These are phyloP conservation scores for Monosporascus sp. DNA, from an alignment of 2,329 filamentous ascomycete species.

Conservation along the genomic window DNA sequence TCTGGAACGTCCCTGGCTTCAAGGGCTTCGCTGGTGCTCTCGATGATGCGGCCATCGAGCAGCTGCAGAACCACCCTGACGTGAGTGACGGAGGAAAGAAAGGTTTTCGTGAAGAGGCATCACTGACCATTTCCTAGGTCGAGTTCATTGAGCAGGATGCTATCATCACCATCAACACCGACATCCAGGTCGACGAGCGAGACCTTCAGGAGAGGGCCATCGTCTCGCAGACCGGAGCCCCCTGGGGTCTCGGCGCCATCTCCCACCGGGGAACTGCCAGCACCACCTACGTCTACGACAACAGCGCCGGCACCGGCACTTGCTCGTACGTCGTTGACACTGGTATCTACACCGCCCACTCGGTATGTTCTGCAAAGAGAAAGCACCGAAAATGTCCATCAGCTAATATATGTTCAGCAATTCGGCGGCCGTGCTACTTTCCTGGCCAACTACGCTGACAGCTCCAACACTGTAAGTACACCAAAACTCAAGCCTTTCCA, in stretches of 20 bases:
- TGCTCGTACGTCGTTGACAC: conserved; percentile 52
- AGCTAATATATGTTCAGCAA: conserved; percentile 20
- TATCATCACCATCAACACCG: conserved; percentile 23
- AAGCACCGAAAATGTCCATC: background rate
- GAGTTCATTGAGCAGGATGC: conserved; percentile 30
- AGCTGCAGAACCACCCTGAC: conserved; percentile 32
- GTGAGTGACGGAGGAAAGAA: conserved; percentile 22
- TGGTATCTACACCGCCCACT: conserved; percentile 42
- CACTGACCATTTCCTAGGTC: conserved; percentile 17
- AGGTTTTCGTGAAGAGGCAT: background rate
- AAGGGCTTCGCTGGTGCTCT: conserved; percentile 39
- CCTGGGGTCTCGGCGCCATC: conserved; percentile 41
- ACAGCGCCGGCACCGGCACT: conserved; percentile 32
- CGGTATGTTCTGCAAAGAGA: conserved; percentile 14
- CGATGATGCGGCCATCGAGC: conserved; percentile 33
- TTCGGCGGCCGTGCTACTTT: conserved; percentile 37
- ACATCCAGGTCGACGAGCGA: conserved; percentile 10
- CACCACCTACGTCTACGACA: conserved; percentile 36
- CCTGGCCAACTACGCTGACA: conserved; percentile 25
- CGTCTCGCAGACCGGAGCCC: conserved; percentile 26
- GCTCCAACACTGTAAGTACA: conserved; percentile 21
- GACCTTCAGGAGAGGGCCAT: conserved; percentile 12
- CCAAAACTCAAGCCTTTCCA: no score
- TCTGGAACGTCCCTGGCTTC: conserved; percentile 27
- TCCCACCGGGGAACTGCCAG: conserved; percentile 32